A percentile compares a stretch with the other conserved stretches of the same genome.
phyloP scores from a whole-genome alignment of 169 alveolate genomes.

The Cryptosporidium muris region DNA sequence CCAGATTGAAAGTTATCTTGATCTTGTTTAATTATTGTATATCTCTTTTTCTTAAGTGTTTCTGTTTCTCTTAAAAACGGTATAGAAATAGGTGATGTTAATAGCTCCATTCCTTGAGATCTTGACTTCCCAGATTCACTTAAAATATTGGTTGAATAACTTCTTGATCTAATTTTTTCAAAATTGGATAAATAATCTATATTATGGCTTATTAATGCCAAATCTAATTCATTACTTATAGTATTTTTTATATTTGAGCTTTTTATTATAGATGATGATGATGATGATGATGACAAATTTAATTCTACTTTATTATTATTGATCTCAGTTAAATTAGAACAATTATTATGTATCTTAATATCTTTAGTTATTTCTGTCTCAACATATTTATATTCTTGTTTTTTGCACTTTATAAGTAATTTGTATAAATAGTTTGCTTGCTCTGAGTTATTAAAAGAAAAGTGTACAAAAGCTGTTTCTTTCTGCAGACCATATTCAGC shows the following conservation, averaged over 20 bases:
- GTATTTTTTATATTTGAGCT: too few species aligned
- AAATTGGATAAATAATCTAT: too few species aligned
- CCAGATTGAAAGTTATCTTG: too few species aligned
- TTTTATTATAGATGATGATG: background rate
- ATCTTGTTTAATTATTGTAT: background rate
- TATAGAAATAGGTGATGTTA: background rate
- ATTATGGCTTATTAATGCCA: too few species aligned
- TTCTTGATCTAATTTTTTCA: too few species aligned
- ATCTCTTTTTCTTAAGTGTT: background rate
- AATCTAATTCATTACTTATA: too few species aligned
- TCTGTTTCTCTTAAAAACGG: conserved; percentile 19
- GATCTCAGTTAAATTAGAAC: background rate
- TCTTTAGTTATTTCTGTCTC: background rate
- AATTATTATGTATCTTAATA: background rate
- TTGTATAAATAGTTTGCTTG: conserved; percentile 27
- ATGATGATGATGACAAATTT: conserved; percentile 2
- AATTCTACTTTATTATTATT: background rate
- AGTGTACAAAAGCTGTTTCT: conserved; percentile 49
- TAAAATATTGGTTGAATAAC: too few species aligned
- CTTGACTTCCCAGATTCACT: too few species aligned
- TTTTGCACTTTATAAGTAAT: background rate
- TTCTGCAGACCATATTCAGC: conserved; percentile 44
- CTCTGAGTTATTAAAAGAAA: conserved; percentile 43
- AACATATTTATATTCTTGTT: background rate
- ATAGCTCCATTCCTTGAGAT: too few species aligned